Evolutionary conservation across 2,329 filamentous ascomycete species (phyloP), one percentile per base, ranked within the genome.

Genomic region (Beauveria rudraprayagi): DNA sequence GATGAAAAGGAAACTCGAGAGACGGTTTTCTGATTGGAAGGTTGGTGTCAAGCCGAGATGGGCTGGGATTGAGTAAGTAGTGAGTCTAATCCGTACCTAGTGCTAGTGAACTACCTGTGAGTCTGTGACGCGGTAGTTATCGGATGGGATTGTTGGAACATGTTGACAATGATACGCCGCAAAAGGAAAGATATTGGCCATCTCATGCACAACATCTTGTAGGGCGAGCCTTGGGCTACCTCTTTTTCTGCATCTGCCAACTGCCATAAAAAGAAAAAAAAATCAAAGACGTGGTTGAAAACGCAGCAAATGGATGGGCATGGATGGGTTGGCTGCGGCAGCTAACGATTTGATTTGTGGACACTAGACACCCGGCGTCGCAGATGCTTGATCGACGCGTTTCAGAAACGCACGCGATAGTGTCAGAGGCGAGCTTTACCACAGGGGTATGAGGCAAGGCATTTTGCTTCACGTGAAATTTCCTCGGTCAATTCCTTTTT

Each of bases 311-410:
- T 11, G 43, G 24, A 24, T 22, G 5, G 28, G 6, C 26, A 26
- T 26, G 26, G 26, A 26, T 26, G 26, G 26, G 24, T 46, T 44
- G 44, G 46, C 34, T 51, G 46, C 46, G 56, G 22, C 56, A 51
- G 46, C 44, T 50, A 48, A 56, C 41, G 19, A n/a, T 5, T 16
- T 16, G 24, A 41, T 26, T 26, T 57, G 56, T 59, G 37, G 56
- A 52, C 37, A 51, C 56, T 59, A 26, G 56, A 52, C 37, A 51
- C 56, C 46, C 3, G 26, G 37, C 46, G 59, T 61, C 59, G 59
- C 59, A 56, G 54, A 56, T 17, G 26, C 54, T 56, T 26, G 22
- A 56, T 56, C 54, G 22, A 47, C 28, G 28, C 14, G 54, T 56
- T 56, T 56, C 54, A 56, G 43, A 19, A 34, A 37, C 54, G n/a